Percentiles rank a stretch among this genome's conserved stretches.
phyloP scores from a whole-genome alignment of 208 protist genomes.

The Wallacemonas sp. region DNA sequence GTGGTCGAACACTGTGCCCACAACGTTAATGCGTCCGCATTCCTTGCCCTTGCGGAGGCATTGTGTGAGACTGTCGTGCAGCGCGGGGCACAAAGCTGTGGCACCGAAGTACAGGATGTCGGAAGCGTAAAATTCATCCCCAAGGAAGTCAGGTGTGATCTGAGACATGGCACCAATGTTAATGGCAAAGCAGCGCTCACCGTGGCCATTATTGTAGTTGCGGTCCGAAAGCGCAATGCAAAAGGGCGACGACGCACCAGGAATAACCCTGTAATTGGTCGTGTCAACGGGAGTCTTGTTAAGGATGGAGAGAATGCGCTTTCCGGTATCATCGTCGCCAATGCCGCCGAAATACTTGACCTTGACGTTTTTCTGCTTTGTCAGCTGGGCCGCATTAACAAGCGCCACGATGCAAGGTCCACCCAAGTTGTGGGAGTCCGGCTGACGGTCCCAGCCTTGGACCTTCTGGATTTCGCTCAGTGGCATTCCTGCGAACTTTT shows the following conservation, averaged over 20 bases:
- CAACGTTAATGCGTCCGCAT: constrained; percentile 26
- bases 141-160: constrained; percentile 2
- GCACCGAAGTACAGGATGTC: constrained; percentile 31
- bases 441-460: constrained; percentile 19
- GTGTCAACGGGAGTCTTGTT: constrained; percentile 23
- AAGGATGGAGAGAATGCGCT: constrained; percentile 16
- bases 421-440: constrained; percentile 23
- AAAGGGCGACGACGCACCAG: constrained; percentile 12
- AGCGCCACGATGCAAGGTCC: constrained; percentile 26
- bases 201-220: constrained; percentile 24
- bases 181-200: constrained; percentile 33
- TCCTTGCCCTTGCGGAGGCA: constrained; percentile 20
- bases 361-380: not conserved
- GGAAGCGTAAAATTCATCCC: constrained; percentile 22
- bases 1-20: constrained; percentile 32
- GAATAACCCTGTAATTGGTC: constrained; percentile 4
- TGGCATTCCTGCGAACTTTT: constrained; percentile 26
- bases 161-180: constrained; percentile 18
- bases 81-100: constrained; percentile 18
- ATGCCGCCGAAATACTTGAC: constrained; percentile 26
- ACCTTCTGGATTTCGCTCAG: constrained; percentile 23
- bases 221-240: constrained; percentile 22
- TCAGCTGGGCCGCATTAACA: constrained; percentile 26
- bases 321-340: constrained; percentile 10
- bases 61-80: constrained; percentile 32